phyloP scores from a whole-genome alignment of 2,329 filamentous ascomycete species.

The Raffaelea albimanens region DNA sequence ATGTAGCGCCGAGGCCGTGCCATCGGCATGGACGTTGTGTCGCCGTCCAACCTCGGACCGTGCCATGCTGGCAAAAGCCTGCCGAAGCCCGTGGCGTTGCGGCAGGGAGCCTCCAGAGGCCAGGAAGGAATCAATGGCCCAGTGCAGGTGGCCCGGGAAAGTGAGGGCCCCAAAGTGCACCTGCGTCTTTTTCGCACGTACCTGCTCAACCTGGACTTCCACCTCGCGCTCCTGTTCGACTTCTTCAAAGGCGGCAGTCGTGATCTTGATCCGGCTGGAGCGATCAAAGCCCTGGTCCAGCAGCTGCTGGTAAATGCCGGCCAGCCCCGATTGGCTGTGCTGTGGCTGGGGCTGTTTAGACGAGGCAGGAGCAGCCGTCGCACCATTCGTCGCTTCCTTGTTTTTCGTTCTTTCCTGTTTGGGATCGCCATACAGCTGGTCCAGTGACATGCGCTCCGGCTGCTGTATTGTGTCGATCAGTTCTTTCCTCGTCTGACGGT shows the following conservation, averaged over 20 bases:
- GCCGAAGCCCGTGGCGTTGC: neutral
- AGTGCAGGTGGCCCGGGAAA: slow-evolving; percentile 5
- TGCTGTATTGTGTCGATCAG: slow-evolving; percentile 38
- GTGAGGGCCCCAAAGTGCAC: neutral
- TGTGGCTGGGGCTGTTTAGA: slow-evolving; percentile 21
- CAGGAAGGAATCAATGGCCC: slow-evolving; percentile 5
- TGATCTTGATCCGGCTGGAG: neutral
- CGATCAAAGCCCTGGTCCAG: neutral
- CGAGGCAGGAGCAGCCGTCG: slow-evolving; percentile 14
- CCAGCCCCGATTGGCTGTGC: neutral
- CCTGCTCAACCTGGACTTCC: slow-evolving; percentile 46
- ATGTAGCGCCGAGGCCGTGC: slow-evolving; percentile 18
- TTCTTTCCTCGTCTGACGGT: slow-evolving; percentile 19
- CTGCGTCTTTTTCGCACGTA: slow-evolving; percentile 23
- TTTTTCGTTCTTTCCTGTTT: neutral
- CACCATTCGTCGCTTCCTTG: slow-evolving; percentile 12
- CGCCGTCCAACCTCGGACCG: slow-evolving; percentile 2
- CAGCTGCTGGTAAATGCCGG: neutral
- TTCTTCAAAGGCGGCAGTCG: slow-evolving; percentile 42
- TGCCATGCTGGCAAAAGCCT: slow-evolving; percentile 3
- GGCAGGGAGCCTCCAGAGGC: slow-evolving; percentile 2
- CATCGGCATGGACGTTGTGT: slow-evolving; percentile 2
- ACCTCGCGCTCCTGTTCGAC: slow-evolving; percentile 51
- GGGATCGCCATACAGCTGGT: slow-evolving; percentile 41
- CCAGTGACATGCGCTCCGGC: slow-evolving; percentile 45